Evolutionary conservation across 2,329 filamentous ascomycete species (phyloP), one percentile per base, ranked within the genome.

Genomic region (Fusarium albosuccineum): DNA sequence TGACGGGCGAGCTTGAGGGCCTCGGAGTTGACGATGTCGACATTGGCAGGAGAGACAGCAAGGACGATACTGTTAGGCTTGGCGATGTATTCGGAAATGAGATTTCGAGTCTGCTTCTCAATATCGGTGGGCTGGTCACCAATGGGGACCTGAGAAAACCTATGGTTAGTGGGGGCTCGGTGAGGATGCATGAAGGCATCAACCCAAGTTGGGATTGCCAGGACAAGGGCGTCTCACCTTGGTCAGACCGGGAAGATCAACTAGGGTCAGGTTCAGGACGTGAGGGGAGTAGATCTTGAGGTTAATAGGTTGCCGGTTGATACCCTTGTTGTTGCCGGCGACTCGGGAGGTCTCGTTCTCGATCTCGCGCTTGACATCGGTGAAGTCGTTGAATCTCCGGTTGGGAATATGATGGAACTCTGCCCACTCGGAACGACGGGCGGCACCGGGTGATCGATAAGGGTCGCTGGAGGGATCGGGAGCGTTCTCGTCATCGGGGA

Each of bases 61-160:
- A 99, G 87, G 68, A 99, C 91, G 75, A 99, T 97, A 81, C 95
- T 97, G 86, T 99, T 99, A 13, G 96, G 95, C 82, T 99, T 99
- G 60, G 94, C 94, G 75, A 98, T 99, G 78, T 97, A 99, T 82
- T 99, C 96, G 57, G 94, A 92, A 74, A 99, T 98, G 73, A 99
- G 87, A 71, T 93, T 97, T 68, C 95, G 89, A 33, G 96, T 99
- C 82, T 99, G 96, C 81, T 97, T 98, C 85, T 99, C 96, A 75
- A 99, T 99, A 76, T 99, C 96, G 74, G 92, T 90, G 8, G 96
- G 96, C 78, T 99, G 96, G 78, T 99, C 96, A 70, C 96, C 96
- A 78, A 99, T 98, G 30, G 96, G 96, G 61, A 97, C 94, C 90
- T 93, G 34, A 52, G 55, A 29, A 42, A 50, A 52, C 59, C 34